Percentiles rank a stretch among this genome's conserved stretches.
These are phyloP conservation scores for Pythium pyrilobum DNA, from an alignment of 352 stramenopile species.

Conservation along the genomic window DNA sequence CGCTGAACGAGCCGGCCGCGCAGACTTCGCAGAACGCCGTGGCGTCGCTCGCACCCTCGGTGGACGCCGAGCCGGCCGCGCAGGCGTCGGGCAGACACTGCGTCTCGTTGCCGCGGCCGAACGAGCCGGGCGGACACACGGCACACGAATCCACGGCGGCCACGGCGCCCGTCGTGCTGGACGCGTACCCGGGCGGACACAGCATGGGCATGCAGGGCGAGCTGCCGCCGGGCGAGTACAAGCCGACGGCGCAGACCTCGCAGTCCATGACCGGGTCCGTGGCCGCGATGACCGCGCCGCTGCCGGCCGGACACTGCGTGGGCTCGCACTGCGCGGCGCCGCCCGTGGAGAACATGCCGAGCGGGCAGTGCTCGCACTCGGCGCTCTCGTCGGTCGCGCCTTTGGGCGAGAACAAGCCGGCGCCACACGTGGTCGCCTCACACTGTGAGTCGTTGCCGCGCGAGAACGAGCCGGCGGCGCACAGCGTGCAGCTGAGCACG, in stretches of 20 bases:
- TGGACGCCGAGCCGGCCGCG: slow-evolving; percentile 23
- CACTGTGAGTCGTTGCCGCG: slow-evolving; percentile 32
- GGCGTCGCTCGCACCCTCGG: slow-evolving; percentile 23
- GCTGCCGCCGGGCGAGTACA: slow-evolving; percentile 29
- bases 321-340: slow-evolving; percentile 30
- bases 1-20: slow-evolving; percentile 27
- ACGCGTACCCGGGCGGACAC: slow-evolving; percentile 25
- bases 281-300: slow-evolving; percentile 23
- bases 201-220: slow-evolving; percentile 27
- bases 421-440: slow-evolving; percentile 20
- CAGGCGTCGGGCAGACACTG: slow-evolving; percentile 29
- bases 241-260: slow-evolving; percentile 24
- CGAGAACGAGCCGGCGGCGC: slow-evolving; percentile 30
- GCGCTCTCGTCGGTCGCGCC: slow-evolving; percentile 20
- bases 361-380: slow-evolving; percentile 30
- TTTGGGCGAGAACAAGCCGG: slow-evolving; percentile 33
- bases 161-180: slow-evolving; percentile 11
- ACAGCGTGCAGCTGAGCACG: slow-evolving; percentile 27
- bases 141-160: slow-evolving; percentile 21
- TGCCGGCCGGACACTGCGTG: slow-evolving; percentile 29
- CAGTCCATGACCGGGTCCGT: slow-evolving; percentile 21
- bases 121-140: slow-evolving; percentile 26
- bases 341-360: slow-evolving; percentile 33
- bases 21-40: slow-evolving; percentile 30
- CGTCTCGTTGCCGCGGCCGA: slow-evolving; percentile 27